Conservation (phyloP, 192 early-diverging fungal species). For the Gigaspora rosea region DNA sequence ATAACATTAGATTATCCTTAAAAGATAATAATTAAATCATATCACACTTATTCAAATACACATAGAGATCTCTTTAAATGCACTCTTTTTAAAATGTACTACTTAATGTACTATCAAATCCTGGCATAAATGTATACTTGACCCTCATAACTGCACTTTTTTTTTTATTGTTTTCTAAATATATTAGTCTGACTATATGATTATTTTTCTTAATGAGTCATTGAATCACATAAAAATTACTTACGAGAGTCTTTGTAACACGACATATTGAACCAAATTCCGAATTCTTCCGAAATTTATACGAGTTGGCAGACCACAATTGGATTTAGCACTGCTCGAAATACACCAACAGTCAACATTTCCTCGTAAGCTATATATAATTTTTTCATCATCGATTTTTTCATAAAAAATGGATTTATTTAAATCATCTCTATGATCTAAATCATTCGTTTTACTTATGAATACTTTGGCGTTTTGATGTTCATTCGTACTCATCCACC, state of each 20-base stretch:
- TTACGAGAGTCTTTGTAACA: conserved; percentile 5
- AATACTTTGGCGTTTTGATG: conserved; percentile 9
- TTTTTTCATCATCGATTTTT: background rate
- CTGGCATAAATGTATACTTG: too few species aligned
- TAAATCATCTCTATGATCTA: background rate
- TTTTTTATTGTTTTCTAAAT: too few species aligned
- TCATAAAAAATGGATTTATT: background rate
- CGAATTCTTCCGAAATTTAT: background rate
- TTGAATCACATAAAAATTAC: too few species aligned
- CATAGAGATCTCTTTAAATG: too few species aligned
- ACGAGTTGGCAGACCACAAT: background rate
- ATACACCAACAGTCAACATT: conserved; percentile 6
- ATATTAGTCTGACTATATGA: too few species aligned
- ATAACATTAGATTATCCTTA: too few species aligned
- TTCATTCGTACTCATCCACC: conserved; percentile 7
- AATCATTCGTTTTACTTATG: background rate
- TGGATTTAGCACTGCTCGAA: background rate
- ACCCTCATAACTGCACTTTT: too few species aligned
- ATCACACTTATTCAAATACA: too few species aligned
- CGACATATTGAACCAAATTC: conserved; percentile 12
- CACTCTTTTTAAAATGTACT: too few species aligned
- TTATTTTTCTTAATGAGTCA: too few species aligned
- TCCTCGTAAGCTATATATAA: background rate
- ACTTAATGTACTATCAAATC: too few species aligned
- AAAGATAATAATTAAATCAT: too few species aligned